Evolutionary conservation across 176 grass and related monocot genomes (phyloP), one percentile per base, ranked within the genome.

Genomic region (Oropetium thomaeum): DNA sequence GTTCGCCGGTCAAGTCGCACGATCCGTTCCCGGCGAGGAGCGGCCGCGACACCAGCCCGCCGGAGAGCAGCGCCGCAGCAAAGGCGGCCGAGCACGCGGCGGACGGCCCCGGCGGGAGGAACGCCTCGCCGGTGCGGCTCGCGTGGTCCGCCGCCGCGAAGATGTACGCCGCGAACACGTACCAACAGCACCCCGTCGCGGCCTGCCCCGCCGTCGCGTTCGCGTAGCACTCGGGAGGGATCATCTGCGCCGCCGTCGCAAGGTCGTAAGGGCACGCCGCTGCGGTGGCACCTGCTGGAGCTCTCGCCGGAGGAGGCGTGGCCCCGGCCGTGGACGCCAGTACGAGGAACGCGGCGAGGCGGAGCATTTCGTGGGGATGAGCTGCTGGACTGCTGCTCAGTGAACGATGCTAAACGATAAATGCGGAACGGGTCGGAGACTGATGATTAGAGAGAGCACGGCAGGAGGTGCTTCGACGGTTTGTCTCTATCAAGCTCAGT

Each of bases 121-220:
- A 93, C 17, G 91, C 91, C 3, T 45, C 40, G 14, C 82, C 87
- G 19, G 87, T 83, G 26, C 58, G 68, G 74, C 88, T 93, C 58
- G 82, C 84, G 26, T 88, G 38, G 11, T 34, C 62, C 23, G 78
- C 55, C 11, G 74, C 82, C 3, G 87, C 87, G 65, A 72, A 93
- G 68, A 87, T 67, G 81, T 85, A 88, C 4, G 87, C 71, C 11
- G 77, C 84, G 41, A 74, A 75, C 40, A 94, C 87, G 77, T 75
- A 90, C 87, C 87, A 94, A 82, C 91, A 94, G 81, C 91, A 94
- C 23, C 81, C 84, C 26, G 78, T 94, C 43, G 70, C 59, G 20
- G 23, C 62, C 41, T 67, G 42, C 14, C 55, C 44, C 0, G 27
- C 15, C 29, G 83, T 82, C 2, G 81, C 73, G 79, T 93, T 93